Evolutionary conservation across 768 basidiomycete genomes (phyloP).

Genomic region (Trametes cubensis): DNA sequence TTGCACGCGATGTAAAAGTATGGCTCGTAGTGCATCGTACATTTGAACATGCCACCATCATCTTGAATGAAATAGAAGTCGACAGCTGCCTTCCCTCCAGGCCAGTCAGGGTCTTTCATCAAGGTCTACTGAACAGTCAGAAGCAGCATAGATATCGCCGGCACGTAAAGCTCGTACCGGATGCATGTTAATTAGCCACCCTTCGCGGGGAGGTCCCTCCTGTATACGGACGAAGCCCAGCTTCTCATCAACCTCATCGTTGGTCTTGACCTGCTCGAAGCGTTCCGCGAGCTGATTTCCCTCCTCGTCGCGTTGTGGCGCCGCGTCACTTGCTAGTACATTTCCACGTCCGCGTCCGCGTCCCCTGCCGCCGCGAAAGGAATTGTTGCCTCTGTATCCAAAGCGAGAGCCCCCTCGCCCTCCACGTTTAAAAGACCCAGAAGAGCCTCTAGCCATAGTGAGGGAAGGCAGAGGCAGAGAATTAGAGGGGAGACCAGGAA

Average conservation of each 20-base stretch:
- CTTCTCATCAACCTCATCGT: slow-evolving; percentile 92
- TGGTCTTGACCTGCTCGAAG: slow-evolving; percentile 75
- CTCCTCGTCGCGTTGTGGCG: slow-evolving; percentile 81
- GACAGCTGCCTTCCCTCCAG: slow-evolving; percentile 85
- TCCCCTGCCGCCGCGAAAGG: slow-evolving; percentile 48
- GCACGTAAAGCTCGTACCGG: slow-evolving; percentile 58
- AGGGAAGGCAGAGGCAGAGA: background rate
- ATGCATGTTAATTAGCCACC: slow-evolving; percentile 99
- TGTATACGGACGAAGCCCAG: slow-evolving; percentile 83
- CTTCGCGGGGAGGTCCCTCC: slow-evolving; percentile 76
- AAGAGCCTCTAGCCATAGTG: slow-evolving; percentile 31
- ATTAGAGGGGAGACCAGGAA: background rate
- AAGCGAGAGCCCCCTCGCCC: slow-evolving; percentile 40
- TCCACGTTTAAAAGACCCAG: slow-evolving; percentile 28
- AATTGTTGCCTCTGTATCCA: slow-evolving; percentile 41
- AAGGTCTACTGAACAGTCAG: slow-evolving; percentile 58
- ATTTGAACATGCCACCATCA: slow-evolving; percentile 95
- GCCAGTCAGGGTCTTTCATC: slow-evolving; percentile 82
- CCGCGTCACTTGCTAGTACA: slow-evolving; percentile 44
- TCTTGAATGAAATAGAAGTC: slow-evolving; percentile 98
- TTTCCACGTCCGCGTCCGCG: slow-evolving; percentile 51
- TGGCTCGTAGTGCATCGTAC: slow-evolving; percentile 89
- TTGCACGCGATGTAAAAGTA: slow-evolving; percentile 95
- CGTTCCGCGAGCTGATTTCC: slow-evolving; percentile 84
- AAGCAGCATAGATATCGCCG: background rate